Conservation (phyloP, 2,329 filamentous ascomycete genomes). For the Chaetomium strumarium region DNA sequence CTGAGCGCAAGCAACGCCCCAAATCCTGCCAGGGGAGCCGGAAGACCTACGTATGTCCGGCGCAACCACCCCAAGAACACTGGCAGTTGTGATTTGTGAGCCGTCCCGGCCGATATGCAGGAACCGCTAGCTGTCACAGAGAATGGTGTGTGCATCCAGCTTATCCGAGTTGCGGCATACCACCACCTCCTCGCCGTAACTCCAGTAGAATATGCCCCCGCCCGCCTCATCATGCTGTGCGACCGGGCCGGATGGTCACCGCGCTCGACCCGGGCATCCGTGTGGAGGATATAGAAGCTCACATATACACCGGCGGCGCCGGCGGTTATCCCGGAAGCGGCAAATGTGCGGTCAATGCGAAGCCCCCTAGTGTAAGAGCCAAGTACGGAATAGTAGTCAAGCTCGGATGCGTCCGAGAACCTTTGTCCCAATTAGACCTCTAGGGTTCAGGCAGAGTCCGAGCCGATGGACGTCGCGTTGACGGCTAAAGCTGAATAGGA, state of each 20-base stretch:
- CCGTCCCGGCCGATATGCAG: slow-evolving; percentile 51
- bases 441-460: slow-evolving; percentile 49
- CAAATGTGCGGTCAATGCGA: slow-evolving; percentile 58
- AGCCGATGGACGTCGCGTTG: slow-evolving; percentile 58
- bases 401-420: slow-evolving; percentile 50
- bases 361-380: slow-evolving; percentile 63
- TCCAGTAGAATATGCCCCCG: slow-evolving; percentile 50
- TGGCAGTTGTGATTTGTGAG: slow-evolving; percentile 62
- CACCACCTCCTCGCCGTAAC: slow-evolving; percentile 54
- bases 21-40: slow-evolving; percentile 37
- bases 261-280: slow-evolving; percentile 54
- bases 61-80: slow-evolving; percentile 56
- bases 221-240: slow-evolving; percentile 55
- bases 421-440: slow-evolving; percentile 51
- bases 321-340: slow-evolving; percentile 38
- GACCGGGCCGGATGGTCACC: slow-evolving; percentile 51
- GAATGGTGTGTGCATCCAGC: slow-evolving; percentile 44
- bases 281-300: slow-evolving; percentile 62
- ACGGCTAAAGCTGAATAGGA: slow-evolving; percentile 56
- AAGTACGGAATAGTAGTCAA: slow-evolving; percentile 62
- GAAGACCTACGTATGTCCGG: slow-evolving; percentile 42
- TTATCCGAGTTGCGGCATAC: slow-evolving; percentile 53
- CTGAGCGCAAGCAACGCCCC: slow-evolving; percentile 38
- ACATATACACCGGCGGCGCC: slow-evolving; percentile 39
- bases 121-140: slow-evolving; percentile 52